phyloP scores from a whole-genome alignment of 2,329 filamentous ascomycete species.

The Penicillium decumbens region DNA sequence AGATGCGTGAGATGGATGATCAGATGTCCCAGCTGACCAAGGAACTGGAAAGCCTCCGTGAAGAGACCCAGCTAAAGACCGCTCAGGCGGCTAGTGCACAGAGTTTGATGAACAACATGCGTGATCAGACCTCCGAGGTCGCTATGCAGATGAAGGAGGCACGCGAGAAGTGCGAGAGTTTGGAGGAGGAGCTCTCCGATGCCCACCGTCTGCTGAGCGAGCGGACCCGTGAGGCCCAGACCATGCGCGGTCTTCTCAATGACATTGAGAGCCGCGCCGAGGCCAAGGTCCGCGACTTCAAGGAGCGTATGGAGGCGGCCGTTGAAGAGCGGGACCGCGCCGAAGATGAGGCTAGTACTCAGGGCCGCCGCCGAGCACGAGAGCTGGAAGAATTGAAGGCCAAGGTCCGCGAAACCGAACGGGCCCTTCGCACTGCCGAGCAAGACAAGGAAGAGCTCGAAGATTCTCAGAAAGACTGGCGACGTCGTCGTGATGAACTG shows the following conservation, averaged over 20 bases:
- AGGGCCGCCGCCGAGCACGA: constrained; percentile 68
- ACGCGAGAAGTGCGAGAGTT: constrained; percentile 70
- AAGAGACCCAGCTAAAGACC: constrained; percentile 77
- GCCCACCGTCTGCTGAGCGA: constrained; percentile 81
- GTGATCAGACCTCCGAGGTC: constrained; percentile 84
- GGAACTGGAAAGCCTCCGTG: constrained; percentile 64
- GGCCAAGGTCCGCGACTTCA: constrained; percentile 78
- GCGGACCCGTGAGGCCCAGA: constrained; percentile 85
- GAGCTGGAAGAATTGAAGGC: constrained; percentile 82
- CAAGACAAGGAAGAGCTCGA: constrained; percentile 77
- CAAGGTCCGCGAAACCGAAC: constrained; percentile 75
- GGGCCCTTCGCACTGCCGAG: constrained; percentile 63
- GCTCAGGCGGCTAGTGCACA: constrained; percentile 83
- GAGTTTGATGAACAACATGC: constrained; percentile 82
- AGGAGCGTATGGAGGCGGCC: constrained; percentile 78
- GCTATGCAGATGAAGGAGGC: constrained; percentile 88
- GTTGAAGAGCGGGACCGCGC: constrained; percentile 91
- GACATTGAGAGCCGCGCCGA: constrained; percentile 84
- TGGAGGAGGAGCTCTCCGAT: constrained; percentile 89
- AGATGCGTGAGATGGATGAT: constrained; percentile 68
- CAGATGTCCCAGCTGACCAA: constrained; percentile 63
- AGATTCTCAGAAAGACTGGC: constrained; percentile 68
- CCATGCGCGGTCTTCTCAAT: constrained; percentile 81
- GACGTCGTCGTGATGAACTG: constrained; percentile 67
- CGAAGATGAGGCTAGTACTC: constrained; percentile 80